A percentile compares a stretch with the other conserved stretches of the same genome.
Conservation (phyloP, 192 early-diverging fungal species). For the Umbelopsis isabellina region DNA sequence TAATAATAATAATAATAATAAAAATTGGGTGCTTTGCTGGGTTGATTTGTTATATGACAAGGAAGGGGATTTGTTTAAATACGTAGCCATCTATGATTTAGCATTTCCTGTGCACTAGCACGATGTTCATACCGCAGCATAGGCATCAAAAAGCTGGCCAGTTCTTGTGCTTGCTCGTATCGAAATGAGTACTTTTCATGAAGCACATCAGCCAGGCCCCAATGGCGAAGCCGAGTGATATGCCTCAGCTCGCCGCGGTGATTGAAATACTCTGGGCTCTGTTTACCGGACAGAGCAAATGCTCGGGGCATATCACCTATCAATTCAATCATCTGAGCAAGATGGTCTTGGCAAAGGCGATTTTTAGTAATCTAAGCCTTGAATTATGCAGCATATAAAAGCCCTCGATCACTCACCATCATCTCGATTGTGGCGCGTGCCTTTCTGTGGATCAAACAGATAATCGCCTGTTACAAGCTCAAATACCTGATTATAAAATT, state of each 20-base stretch:
- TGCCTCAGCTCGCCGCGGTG: slow-evolving; percentile 85
- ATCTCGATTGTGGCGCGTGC: slow-evolving; percentile 83
- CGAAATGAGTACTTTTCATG: slow-evolving; percentile 87
- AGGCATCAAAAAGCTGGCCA: slow-evolving; percentile 82
- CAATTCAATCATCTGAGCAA: slow-evolving; percentile 96
- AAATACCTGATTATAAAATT: slow-evolving; percentile 59
- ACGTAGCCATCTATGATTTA: slow-evolving; percentile 40
- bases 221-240: slow-evolving; percentile 84
- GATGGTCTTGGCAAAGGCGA: slow-evolving; percentile 70
- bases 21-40: neutral
- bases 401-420: slow-evolving; percentile 63
- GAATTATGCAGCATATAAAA: neutral
- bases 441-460: slow-evolving; percentile 91
- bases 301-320: slow-evolving; percentile 83
- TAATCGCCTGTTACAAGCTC: slow-evolving; percentile 94
- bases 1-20: no score
- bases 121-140: slow-evolving; percentile 63
- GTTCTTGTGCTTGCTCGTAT: slow-evolving; percentile 67
- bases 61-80: neutral
- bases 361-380: neutral
- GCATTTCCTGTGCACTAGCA: slow-evolving; percentile 34
- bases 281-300: slow-evolving; percentile 83
- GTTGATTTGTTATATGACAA: neutral
- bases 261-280: slow-evolving; percentile 86
- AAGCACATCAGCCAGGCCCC: slow-evolving; percentile 82